These are phyloP conservation scores for Cyamopsis tetragonoloba DNA, from an alignment of 306 rosid species.

Conservation along the genomic window DNA sequence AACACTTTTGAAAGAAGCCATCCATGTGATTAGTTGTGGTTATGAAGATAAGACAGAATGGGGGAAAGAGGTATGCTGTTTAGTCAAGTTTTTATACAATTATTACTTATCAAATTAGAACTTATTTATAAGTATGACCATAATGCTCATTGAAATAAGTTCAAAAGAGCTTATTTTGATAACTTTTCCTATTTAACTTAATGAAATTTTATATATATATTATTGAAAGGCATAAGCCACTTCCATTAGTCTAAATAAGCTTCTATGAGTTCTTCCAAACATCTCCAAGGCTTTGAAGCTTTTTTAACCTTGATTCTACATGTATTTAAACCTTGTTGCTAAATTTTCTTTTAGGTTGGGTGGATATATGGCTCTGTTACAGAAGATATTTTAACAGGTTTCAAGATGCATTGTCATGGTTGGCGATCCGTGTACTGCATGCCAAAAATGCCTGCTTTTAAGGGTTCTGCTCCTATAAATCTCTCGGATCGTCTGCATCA, in stretches of 20 bases:
- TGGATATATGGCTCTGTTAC: slow-evolving; percentile 97
- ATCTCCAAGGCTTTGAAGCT: neutral
- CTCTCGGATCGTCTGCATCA: slow-evolving; percentile 88
- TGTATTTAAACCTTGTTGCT: neutral
- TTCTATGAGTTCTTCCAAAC: no score
- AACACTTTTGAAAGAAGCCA: slow-evolving; percentile 81
- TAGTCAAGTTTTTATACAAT: neutral
- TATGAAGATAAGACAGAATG: slow-evolving; percentile 78
- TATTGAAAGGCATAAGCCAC: no score
- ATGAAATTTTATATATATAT: no score
- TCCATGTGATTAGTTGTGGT: slow-evolving; percentile 87
- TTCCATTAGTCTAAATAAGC: no score
- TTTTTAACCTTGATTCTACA: neutral
- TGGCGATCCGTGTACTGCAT: slow-evolving; percentile 96
- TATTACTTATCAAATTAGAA: no score
- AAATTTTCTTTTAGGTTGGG: slow-evolving; percentile 59
- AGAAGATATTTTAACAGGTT: slow-evolving; percentile 88
- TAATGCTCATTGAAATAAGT: no score
- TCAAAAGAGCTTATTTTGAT: no score
- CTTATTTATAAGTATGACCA: no score
- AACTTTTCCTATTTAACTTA: no score
- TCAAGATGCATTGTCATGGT: slow-evolving; percentile 97
- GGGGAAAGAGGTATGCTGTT: slow-evolving; percentile 74
- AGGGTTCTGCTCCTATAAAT: slow-evolving; percentile 94
- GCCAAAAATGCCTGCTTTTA: slow-evolving; percentile 85